Evolutionary conservation across 176 grass and related monocot species (phyloP).

Genomic region (Juncus effusus): DNA sequence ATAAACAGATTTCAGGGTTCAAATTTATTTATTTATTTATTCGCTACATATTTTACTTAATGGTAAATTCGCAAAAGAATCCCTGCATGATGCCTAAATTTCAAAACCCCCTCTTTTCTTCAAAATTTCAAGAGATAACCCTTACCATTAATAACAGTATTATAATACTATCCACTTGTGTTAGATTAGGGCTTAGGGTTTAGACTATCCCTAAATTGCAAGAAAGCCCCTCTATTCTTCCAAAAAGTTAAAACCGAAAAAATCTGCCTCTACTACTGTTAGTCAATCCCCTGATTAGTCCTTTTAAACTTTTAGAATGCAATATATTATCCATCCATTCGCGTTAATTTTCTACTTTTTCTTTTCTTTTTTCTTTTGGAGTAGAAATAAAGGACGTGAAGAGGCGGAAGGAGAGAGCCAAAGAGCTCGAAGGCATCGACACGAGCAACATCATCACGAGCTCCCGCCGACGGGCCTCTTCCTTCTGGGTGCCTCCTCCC

Average conservation of each 20-base stretch:
- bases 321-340: not conserved
- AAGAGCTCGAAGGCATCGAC: slow-evolving; percentile 95
- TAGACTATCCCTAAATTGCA: too few species aligned
- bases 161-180: too few species aligned
- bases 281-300: not conserved
- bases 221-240: not conserved
- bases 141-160: too few species aligned
- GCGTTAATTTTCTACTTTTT: not conserved
- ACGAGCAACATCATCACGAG: slow-evolving; percentile 90
- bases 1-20: not conserved
- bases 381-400: slow-evolving; percentile 90
- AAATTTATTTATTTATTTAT: too few species aligned
- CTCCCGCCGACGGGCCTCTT: slow-evolving; percentile 63
- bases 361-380: slow-evolving; percentile 8
- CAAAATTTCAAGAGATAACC: too few species aligned
- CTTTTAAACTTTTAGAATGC: not conserved
- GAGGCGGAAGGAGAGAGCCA: slow-evolving; percentile 90
- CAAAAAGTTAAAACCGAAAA: not conserved
- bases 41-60: too few species aligned
- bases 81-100: too few species aligned
- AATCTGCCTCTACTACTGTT: not conserved
- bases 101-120: too few species aligned
- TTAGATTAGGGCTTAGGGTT: too few species aligned
- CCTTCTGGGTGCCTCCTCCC: slow-evolving; percentile 64
- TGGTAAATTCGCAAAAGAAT: too few species aligned